These are phyloP conservation scores for Yarrowia sp. DNA, from an alignment of 805 yeast species.

Conservation along the genomic window DNA sequence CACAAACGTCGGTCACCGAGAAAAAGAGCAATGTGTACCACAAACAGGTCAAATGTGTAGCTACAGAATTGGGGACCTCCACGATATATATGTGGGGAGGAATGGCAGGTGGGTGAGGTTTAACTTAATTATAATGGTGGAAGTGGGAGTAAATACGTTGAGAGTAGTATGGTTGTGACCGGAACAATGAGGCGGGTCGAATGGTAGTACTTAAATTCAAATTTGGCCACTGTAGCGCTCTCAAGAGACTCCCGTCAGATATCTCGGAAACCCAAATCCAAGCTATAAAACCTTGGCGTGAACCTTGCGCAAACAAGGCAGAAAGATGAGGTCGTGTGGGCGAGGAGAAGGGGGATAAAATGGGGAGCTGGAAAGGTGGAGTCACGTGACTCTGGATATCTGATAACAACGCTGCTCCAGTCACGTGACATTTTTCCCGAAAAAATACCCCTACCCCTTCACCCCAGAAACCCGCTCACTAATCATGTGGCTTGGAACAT, in stretches of 20 bases:
- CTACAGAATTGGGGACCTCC: no score
- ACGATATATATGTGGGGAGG: constrained; percentile 7
- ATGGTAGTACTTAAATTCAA: no score
- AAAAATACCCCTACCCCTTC: not conserved
- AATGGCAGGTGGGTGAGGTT: no score
- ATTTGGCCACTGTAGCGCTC: not conserved
- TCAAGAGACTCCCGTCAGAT: not conserved
- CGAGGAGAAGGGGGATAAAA: no score
- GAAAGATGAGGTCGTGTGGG: constrained; percentile 28
- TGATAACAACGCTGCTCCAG: no score
- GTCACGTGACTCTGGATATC: not conserved
- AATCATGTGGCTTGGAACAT: constrained; percentile 28
- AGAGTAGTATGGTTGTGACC: not conserved
- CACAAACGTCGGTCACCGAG: not conserved
- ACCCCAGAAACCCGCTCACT: constrained; percentile 4
- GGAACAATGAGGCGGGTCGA: not conserved
- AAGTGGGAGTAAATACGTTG: no score
- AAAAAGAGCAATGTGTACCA: not conserved
- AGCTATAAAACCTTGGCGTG: constrained; percentile 8
- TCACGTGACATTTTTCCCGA: not conserved
- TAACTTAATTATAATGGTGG: no score
- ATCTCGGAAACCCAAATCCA: not conserved
- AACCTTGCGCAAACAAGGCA: not conserved
- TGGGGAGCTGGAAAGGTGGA: no score
- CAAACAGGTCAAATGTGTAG: not conserved